Evolutionary conservation across 306 rosid genomes (phyloP).

Genomic region (Parietaria judaica): DNA sequence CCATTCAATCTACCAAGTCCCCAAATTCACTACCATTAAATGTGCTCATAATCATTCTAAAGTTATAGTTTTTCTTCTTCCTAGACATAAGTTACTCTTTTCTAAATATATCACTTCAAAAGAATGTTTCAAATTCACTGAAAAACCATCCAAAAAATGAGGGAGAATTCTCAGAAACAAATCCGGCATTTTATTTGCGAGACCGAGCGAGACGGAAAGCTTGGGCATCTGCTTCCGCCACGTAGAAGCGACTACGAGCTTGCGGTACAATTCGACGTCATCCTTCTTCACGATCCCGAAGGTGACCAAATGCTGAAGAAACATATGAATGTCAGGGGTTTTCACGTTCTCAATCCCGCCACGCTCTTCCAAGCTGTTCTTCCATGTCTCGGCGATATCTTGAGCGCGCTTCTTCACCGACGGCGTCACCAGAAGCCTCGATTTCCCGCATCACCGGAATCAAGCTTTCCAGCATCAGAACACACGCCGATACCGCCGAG

Average conservation of each 20-base stretch:
- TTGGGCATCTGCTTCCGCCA: slow-evolving; percentile 99
- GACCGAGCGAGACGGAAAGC: slow-evolving; percentile 90
- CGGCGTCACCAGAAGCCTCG: slow-evolving; percentile 80
- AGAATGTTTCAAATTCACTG: neutral
- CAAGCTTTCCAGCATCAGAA: slow-evolving; percentile 71
- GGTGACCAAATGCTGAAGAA: slow-evolving; percentile 94
- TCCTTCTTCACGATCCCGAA: slow-evolving; percentile 74
- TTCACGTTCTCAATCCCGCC: slow-evolving; percentile 88
- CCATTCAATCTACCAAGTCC: too few relatives aligned
- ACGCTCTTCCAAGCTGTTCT: slow-evolving; percentile 77
- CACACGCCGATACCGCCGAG: too few relatives aligned
- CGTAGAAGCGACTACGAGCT: slow-evolving; percentile 87
- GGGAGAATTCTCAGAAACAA: neutral
- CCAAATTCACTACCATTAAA: too few relatives aligned
- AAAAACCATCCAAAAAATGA: neutral
- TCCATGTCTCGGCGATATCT: slow-evolving; percentile 85
- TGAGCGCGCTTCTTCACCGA: slow-evolving; percentile 57
- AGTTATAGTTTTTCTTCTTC: too few relatives aligned
- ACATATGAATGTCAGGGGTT: slow-evolving; percentile 90
- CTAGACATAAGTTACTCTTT: too few relatives aligned
- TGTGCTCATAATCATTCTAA: too few relatives aligned
- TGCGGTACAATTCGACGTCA: slow-evolving; percentile 63
- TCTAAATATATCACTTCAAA: too few relatives aligned
- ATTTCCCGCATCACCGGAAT: slow-evolving; percentile 69
- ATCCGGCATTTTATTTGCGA: slow-evolving; percentile 89